These are phyloP conservation scores for Rubia peregrina DNA, from an alignment of 305 asterid genomes.

Conservation along the genomic window DNA sequence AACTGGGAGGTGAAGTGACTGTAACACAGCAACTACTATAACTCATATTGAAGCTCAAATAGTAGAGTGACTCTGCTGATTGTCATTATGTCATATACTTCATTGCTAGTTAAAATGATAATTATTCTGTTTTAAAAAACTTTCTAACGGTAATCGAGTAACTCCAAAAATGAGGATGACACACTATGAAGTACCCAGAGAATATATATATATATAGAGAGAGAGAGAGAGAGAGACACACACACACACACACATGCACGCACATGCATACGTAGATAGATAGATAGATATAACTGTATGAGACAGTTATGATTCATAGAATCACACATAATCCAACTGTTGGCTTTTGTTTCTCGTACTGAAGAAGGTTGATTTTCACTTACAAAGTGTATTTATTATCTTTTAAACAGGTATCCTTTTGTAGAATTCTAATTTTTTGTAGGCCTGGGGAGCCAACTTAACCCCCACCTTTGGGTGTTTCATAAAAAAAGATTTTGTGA, in stretches of 20 bases:
- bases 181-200: neutral
- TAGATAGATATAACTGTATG: too few species aligned
- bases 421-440: neutral
- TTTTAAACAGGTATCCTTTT: too few species aligned
- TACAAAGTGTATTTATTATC: too few species aligned
- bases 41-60: neutral
- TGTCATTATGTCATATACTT: neutral
- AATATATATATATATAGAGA: neutral
- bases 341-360: neutral
- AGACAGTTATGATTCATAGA: neutral
- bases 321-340: neutral
- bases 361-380: neutral
- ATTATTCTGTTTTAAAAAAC: too few species aligned
- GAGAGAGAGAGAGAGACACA: too few species aligned
- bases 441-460: too few species aligned
- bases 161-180: neutral
- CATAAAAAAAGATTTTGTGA: neutral
- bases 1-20: neutral
- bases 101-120: too few species aligned
- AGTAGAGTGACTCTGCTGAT: neutral
- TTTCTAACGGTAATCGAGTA: neutral
- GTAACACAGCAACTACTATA: neutral
- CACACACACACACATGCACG: too few species aligned
- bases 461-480: too few species aligned
- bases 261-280: too few species aligned